phyloP scores from a whole-genome alignment of 225 moss, liverwort and hornwort genomes.

The Takakia lepidozioides region DNA sequence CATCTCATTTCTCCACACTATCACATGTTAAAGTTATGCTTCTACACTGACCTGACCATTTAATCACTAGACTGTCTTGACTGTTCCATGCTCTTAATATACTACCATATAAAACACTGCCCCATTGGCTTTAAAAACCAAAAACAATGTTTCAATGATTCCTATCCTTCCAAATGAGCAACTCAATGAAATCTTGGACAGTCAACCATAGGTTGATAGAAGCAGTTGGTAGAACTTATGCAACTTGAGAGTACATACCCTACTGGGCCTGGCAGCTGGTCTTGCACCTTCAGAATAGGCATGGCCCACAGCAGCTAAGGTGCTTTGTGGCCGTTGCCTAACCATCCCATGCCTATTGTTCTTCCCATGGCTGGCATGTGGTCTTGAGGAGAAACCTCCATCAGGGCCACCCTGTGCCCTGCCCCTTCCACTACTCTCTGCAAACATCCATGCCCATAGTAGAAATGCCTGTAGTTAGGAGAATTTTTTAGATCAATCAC shows the following conservation, averaged over 20 bases:
- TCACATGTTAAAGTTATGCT: too few species aligned
- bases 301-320: constrained; percentile 33
- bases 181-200: not conserved
- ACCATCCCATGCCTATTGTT: constrained; percentile 8
- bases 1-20: not conserved
- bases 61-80: not conserved
- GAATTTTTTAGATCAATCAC: too few species aligned
- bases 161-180: too few species aligned
- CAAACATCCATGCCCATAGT: constrained; percentile 3
- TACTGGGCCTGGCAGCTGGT: constrained; percentile 5
- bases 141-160: not conserved
- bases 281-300: constrained; percentile 22
- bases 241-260: constrained; percentile 14
- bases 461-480: too few species aligned
- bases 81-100: not conserved
- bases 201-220: not conserved
- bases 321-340: constrained; percentile 17
- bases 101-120: not conserved
- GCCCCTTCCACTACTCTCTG: constrained; percentile 33
- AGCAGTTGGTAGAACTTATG: too few species aligned
- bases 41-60: not conserved
- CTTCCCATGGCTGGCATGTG: constrained; percentile 10
- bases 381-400: constrained; percentile 12
- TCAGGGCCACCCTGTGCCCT: constrained; percentile 16
- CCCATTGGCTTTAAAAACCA: not conserved